These are phyloP conservation scores for Conticribra weissflogii DNA, from an alignment of 108 stramenopile genomes.

Conservation along the genomic window DNA sequence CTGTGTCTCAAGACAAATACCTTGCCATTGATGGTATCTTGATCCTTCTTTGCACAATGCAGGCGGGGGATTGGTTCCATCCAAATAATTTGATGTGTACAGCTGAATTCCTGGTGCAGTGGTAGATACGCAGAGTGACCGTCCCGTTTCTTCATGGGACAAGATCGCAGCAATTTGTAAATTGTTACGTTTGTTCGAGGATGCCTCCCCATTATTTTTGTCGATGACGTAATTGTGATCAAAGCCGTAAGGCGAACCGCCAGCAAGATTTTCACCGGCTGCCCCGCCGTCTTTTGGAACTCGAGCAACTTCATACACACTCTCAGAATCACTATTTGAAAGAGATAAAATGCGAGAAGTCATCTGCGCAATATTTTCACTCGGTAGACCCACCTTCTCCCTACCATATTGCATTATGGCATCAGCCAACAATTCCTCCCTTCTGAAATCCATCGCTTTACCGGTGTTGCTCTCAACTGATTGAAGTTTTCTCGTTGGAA, in stretches of 20 bases:
- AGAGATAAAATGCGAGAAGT: conserved; percentile 6
- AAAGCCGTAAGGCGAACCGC: conserved; percentile 61
- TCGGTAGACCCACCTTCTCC: conserved; percentile 30
- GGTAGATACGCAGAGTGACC: conserved; percentile 60
- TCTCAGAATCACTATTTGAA: neutral
- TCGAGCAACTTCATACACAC: conserved; percentile 5
- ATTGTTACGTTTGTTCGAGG: neutral
- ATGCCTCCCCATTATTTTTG: conserved; percentile 26
- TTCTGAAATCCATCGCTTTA: conserved; percentile 63
- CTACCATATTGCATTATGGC: conserved; percentile 52
- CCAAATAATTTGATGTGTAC: conserved; percentile 85
- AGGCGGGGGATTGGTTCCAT: conserved; percentile 27
- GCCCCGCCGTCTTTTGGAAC: conserved; percentile 10
- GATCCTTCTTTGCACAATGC: conserved; percentile 49
- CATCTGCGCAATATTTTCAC: conserved; percentile 20
- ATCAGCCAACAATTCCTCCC: conserved; percentile 42
- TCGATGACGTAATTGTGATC: conserved; percentile 86
- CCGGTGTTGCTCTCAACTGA: too few relatives aligned
- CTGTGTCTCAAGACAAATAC: conserved; percentile 88
- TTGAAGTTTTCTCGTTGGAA: conserved; percentile 74
- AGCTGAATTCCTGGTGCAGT: conserved; percentile 87
- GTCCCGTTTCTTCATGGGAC: conserved; percentile 39
- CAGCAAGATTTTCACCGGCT: conserved; percentile 20
- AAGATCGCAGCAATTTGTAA: conserved; percentile 33
- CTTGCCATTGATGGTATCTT: conserved; percentile 67